A percentile compares a stretch with the other conserved stretches of the same genome.
Conservation (phyloP, 306 rosid genomes). For the Dicorynia guianensis region DNA sequence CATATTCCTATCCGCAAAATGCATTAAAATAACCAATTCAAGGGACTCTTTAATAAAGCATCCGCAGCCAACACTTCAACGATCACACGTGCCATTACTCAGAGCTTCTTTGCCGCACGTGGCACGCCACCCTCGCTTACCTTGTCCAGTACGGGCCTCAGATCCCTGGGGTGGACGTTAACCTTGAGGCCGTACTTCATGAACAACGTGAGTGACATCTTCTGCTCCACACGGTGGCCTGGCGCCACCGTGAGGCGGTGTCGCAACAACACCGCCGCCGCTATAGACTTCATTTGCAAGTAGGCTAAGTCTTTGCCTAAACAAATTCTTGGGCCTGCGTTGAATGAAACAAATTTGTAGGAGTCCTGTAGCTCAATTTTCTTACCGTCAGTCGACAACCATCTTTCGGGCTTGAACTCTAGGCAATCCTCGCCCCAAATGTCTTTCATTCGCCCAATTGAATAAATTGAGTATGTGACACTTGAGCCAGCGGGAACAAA, state of each 20-base stretch:
- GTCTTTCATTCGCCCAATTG: slow-evolving; percentile 79
- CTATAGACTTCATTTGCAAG: slow-evolving; percentile 90
- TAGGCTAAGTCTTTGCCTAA: slow-evolving; percentile 91
- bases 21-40: neutral
- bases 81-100: neutral
- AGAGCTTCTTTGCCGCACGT: neutral
- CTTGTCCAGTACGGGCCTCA: slow-evolving; percentile 57
- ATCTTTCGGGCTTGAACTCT: slow-evolving; percentile 86
- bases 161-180: slow-evolving; percentile 67
- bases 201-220: slow-evolving; percentile 92
- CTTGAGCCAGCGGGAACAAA: slow-evolving; percentile 75
- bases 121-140: slow-evolving; percentile 12
- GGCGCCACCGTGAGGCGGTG: slow-evolving; percentile 64
- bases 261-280: slow-evolving; percentile 72
- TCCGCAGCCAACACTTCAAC: slow-evolving; percentile 40
- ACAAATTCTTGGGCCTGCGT: slow-evolving; percentile 89
- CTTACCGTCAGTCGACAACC: slow-evolving; percentile 64
- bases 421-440: slow-evolving; percentile 94
- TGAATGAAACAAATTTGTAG: slow-evolving; percentile 75
- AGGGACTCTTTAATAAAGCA: slow-evolving; percentile 21
- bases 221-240: slow-evolving; percentile 87
- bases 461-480: slow-evolving; percentile 74
- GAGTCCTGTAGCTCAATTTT: slow-evolving; percentile 61
- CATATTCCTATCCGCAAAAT: slow-evolving; percentile 17
- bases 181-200: slow-evolving; percentile 89